Evolutionary conservation across 345 rosid species (phyloP), one percentile per base, ranked within the genome.

Genomic region (Murraya koenigii): DNA sequence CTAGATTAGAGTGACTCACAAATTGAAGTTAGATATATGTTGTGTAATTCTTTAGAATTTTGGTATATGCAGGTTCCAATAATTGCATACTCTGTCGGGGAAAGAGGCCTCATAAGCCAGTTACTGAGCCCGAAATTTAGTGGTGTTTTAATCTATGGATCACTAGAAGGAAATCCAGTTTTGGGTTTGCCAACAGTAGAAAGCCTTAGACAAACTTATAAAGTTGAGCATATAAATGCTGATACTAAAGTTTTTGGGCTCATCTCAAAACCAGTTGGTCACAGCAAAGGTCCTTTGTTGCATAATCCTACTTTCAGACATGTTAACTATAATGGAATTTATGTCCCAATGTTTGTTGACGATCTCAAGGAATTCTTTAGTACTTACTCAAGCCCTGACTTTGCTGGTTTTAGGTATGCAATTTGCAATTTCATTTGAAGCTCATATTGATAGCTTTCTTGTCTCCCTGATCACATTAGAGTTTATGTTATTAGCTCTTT

Each of bases 221-320:
- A 80, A 58, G 78, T 86, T 19, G 66, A 79, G 64, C 13, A 13
- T 80, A 71, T 90, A 0, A 70, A 86, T 66, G 73, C 84, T 3
- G 86, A 83, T 36, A 88, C 89, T 25, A 82, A 77, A 80, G 85
- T 88, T 75, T 87, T 87, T 9, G 94, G 94, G 71, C 87, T 88
- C 26, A 73, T 88, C 65, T 89, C 92, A 8, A 90, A 90, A 75
- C 94, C 92, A 11, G 87, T 90, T 19, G 65, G 88, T 67, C 94
- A 90, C 79, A 90, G 92, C 82, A 88, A 90, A 84, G 90, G 92
- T 33, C 92, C 90, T 15, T 32, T 90, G n/a, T 73, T 90, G 86
- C 91, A 87, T 68, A 90, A 90, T 80, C 89, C 92, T 49, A 80
- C 89, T 66, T 71, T 90, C 80, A 86, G 88, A 82, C 87, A 81